Conservation (phyloP, 192 early-diverging fungal species). For the Spinellus fusiger region DNA sequence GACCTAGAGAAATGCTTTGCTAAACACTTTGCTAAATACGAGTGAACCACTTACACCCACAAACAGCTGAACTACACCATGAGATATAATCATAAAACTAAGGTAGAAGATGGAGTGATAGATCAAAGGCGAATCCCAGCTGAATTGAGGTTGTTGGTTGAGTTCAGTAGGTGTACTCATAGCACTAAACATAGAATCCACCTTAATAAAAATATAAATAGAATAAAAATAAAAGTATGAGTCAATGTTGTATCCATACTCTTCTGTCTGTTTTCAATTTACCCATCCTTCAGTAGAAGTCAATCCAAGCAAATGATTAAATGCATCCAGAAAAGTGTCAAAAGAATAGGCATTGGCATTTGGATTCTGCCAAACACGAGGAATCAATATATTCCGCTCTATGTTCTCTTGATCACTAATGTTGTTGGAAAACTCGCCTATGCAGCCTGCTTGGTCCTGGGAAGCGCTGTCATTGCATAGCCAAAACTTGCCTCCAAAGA, state of each 20-base stretch:
- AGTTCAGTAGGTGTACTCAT: conserved; percentile 30
- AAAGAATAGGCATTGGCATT: conserved; percentile 38
- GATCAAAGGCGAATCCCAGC: conserved; percentile 13
- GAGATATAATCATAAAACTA: conserved; percentile 28
- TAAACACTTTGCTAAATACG: background rate
- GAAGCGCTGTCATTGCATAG: conserved; percentile 33
- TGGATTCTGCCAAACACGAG: conserved; percentile 52
- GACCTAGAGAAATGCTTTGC: conserved; percentile 34
- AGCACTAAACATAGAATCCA: conserved; percentile 25
- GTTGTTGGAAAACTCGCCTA: conserved; percentile 27
- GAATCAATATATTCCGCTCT: conserved; percentile 21
- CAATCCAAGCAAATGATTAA: conserved; percentile 44
- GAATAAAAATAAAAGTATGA: background rate
- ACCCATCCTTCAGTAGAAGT: conserved; percentile 54
- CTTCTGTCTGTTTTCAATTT: background rate
- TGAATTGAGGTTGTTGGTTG: conserved; percentile 17
- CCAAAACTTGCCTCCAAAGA: conserved; percentile 45
- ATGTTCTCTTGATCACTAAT: conserved; percentile 5
- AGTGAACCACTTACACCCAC: conserved; percentile 35
- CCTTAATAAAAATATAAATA: background rate
- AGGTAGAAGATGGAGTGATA: conserved; percentile 27
- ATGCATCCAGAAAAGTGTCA: conserved; percentile 41
- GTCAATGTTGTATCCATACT: background rate
- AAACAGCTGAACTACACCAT: conserved; percentile 30
- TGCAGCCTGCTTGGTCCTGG: conserved; percentile 23